These are phyloP conservation scores for Termitomyces sp. DNA, from an alignment of 768 basidiomycete genomes.

Conservation along the genomic window DNA sequence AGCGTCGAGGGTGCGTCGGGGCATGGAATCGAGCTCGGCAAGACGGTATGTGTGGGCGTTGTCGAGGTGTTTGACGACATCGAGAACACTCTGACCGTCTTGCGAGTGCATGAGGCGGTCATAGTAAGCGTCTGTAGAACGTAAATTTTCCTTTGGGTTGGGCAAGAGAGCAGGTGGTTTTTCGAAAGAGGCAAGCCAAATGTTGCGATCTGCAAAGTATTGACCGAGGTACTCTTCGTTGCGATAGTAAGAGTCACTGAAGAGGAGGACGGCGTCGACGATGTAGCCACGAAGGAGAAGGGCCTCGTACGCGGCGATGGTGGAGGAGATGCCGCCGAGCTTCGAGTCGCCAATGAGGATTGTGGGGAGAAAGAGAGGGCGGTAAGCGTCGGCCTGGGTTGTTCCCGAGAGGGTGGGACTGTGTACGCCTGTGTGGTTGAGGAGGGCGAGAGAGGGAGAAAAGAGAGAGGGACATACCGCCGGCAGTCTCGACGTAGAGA, in stretches of 20 bases:
- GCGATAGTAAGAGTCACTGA: conserved; percentile 80
- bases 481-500: conserved; percentile 91
- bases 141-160: conserved; percentile 39
- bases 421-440: conserved; percentile 68
- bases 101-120: conserved; percentile 28
- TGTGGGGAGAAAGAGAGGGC: conserved; percentile 83
- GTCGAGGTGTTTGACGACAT: conserved; percentile 55
- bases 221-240: conserved; percentile 78
- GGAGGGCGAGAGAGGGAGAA: not conserved
- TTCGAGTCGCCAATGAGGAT: conserved; percentile 83
- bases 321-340: conserved; percentile 89
- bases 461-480: conserved; percentile 56
- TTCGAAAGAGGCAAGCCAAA: conserved; percentile 47
- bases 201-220: conserved; percentile 73
- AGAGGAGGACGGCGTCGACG: conserved; percentile 77
- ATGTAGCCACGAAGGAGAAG: conserved; percentile 86
- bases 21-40: conserved; percentile 72
- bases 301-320: conserved; percentile 90
- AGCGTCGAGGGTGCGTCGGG: conserved; percentile 64
- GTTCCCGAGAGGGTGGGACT: conserved; percentile 81
- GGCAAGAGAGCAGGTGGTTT: conserved; percentile 50
- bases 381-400: conserved; percentile 80
- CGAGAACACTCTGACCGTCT: conserved; percentile 29
- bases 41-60: conserved; percentile 58
- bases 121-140: conserved; percentile 70